phyloP scores from a whole-genome alignment of 2,329 filamentous ascomycete genomes.

The Ceratocystis huliohia region DNA sequence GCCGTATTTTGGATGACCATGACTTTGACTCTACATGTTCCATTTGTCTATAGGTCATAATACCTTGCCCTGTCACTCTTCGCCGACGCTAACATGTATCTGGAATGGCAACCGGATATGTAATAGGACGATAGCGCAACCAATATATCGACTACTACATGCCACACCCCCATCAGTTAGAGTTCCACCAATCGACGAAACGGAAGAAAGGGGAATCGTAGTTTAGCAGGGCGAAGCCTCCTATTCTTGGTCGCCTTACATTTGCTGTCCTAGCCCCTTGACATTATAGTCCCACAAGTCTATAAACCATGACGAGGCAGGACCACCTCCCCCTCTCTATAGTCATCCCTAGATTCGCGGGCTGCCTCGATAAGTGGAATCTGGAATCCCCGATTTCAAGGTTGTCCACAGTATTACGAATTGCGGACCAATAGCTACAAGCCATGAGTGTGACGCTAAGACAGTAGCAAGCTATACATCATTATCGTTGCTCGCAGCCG shows the following conservation, averaged over 20 bases:
- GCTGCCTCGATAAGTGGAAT: background rate
- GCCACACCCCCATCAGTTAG: background rate
- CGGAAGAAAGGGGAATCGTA: background rate
- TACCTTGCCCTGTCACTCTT: background rate
- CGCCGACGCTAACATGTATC: background rate
- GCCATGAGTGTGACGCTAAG: background rate
- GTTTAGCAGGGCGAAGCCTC: background rate
- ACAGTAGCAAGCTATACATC: background rate
- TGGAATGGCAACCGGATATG: background rate
- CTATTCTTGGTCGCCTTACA: background rate
- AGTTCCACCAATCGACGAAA: background rate
- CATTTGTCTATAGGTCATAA: background rate
- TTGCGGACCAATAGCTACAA: background rate
- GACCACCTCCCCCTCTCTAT: background rate
- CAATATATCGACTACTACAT: background rate
- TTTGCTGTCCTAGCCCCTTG: background rate
- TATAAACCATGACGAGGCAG: background rate
- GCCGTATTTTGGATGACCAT: background rate
- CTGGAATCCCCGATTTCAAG: background rate
- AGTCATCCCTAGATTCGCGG: background rate
- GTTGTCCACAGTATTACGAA: background rate
- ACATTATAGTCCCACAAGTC: background rate
- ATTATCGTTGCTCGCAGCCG: background rate
- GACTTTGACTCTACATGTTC: background rate
- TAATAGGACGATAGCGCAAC: background rate